phyloP scores from a whole-genome alignment of 345 rosid genomes.

The Rhodamnia argentea region DNA sequence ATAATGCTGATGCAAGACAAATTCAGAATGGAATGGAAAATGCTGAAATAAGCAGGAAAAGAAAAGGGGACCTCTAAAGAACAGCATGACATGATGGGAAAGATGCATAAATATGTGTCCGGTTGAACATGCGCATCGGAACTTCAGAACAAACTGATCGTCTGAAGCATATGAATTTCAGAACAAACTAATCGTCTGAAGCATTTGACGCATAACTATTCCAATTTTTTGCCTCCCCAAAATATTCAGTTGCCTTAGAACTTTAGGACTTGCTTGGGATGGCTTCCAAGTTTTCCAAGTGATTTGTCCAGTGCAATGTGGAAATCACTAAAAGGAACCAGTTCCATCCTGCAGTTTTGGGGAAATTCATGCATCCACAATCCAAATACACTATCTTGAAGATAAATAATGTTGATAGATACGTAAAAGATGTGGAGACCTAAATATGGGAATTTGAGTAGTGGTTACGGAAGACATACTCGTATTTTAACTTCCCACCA shows the following conservation, averaged over 20 bases:
- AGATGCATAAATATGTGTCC: accelerated
- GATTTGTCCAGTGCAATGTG: constrained; percentile 55
- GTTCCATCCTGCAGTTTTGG: constrained; percentile 40
- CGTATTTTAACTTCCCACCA: constrained; percentile 70
- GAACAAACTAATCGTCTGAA: not conserved
- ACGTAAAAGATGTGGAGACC: not conserved
- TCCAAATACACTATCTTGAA: not conserved
- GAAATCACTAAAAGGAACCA: constrained; percentile 57
- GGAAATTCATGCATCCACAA: not conserved
- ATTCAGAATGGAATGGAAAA: not conserved
- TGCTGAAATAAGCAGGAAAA: not conserved
- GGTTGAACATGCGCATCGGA: not conserved
- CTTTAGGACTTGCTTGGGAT: constrained; percentile 69
- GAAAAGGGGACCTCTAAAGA: not conserved
- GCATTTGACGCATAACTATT: not conserved
- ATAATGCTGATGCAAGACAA: not conserved
- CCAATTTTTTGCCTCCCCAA: no score
- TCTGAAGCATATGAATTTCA: not conserved
- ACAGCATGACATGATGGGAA: not conserved
- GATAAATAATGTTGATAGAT: not conserved
- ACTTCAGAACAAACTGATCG: not conserved
- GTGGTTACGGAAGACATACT: constrained; percentile 23
- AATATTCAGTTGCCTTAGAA: not conserved
- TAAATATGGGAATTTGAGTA: not conserved
- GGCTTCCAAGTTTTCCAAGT: constrained; percentile 72